Evolutionary conservation across 805 yeast genomes (phyloP).

Genomic region (Blastobotrys americana): DNA sequence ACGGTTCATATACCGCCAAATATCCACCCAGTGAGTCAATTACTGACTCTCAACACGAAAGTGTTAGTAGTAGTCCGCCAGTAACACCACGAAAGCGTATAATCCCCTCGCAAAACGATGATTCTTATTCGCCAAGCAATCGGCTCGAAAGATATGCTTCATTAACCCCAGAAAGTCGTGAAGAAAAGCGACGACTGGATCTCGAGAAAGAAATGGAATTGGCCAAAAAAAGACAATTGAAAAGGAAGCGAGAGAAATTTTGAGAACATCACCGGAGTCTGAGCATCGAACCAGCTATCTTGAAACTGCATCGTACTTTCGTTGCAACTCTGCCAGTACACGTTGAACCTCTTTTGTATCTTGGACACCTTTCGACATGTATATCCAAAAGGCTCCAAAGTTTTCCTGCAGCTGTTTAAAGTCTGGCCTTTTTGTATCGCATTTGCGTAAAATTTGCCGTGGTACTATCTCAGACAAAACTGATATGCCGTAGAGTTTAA

Average conservation of each 20-base stretch:
- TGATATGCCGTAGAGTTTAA: constrained; percentile 47
- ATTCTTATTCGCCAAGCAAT: too few relatives aligned
- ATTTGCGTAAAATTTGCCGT: constrained; percentile 9
- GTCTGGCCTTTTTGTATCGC: not conserved
- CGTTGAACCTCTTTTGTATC: not conserved
- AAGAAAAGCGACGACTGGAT: not conserved
- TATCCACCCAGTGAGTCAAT: too few relatives aligned
- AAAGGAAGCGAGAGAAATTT: not conserved
- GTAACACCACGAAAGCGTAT: too few relatives aligned
- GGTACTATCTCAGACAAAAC: constrained; percentile 42
- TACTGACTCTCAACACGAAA: too few relatives aligned
- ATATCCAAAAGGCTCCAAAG: constrained; percentile 43
- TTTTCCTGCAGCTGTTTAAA: constrained; percentile 39
- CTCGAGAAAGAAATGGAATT: not conserved
- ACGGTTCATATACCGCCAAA: too few relatives aligned
- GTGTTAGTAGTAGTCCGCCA: too few relatives aligned
- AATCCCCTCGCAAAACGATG: too few relatives aligned
- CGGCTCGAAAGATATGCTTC: too few relatives aligned
- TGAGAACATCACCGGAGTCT: too few relatives aligned
- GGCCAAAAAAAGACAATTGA: not conserved
- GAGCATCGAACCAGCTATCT: too few relatives aligned
- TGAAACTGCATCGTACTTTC: too few relatives aligned
- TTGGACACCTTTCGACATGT: not conserved
- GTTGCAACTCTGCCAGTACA: not conserved
- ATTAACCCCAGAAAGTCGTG: not conserved